Base-by-base conservation (phyloP, 2,329 filamentous ascomycete species). In the Escovopsis weberi region DNA sequence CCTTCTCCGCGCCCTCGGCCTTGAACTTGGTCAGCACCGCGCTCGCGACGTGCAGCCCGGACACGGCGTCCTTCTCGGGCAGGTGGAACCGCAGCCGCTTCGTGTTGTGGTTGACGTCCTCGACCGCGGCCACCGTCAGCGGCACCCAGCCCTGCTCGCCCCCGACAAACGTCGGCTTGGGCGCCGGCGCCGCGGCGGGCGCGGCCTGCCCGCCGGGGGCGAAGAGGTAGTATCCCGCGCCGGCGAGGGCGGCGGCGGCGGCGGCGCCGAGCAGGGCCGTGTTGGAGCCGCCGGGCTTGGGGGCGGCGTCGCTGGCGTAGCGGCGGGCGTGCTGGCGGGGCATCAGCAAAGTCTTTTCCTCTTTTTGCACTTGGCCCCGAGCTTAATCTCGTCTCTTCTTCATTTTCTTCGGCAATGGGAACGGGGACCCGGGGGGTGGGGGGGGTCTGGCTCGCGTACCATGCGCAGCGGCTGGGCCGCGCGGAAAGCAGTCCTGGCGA, bases 11-110 rank as follows among this genome's bases (percentile, higher is more conserved):
- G 46, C 80, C 78, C n/a, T 76, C 75, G 6, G 80, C 79, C 70
- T 94, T 86, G 73, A 79, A 95, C 68, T 93, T 94, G 51, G 91
- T 91, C 59, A 98, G 70, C 52, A 98, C 65, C 38, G 87, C 88
- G 74, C 85, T 94, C 45, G 89, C 79, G 49, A 94, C 69, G 33
- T 74, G 65, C 45, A 98, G 68, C 37, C 91, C 91, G 45, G 85
- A 89, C 42, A 94, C 81, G 64, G 82, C 77, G 59, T 94, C 82
- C 48, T 77, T 71, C 60, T 93, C 84, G 12, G 85, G 28, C 37
- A 96, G 78, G 55, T 81, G 78, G 66, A 98, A 96, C 54, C 84
- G 80, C 59, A 96, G 72, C 55, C 76, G 80, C 78, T 96, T 96
- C 55, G 87, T 93, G 72, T 96, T 96, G 73, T 88, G 83, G 70